phyloP scores from a whole-genome alignment of 371 early-diverging fungal genomes.

The Saksenaea oblongispora region DNA sequence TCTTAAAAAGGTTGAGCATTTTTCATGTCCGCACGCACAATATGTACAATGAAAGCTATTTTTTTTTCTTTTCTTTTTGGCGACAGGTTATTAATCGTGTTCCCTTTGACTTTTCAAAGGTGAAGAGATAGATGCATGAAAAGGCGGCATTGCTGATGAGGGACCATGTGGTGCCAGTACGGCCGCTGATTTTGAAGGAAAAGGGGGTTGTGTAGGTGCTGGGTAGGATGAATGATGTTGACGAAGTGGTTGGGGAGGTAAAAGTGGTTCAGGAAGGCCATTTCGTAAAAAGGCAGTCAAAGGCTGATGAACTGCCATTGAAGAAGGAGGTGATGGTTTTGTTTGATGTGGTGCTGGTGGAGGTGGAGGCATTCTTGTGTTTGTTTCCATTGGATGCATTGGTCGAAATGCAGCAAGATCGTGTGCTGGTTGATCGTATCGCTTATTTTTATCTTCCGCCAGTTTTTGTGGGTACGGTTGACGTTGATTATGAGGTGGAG shows the following conservation, averaged over 20 bases:
- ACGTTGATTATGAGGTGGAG: neutral
- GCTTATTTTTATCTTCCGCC: neutral
- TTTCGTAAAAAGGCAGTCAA: neutral
- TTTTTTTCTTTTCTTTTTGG: neutral
- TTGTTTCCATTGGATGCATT: conserved; percentile 2
- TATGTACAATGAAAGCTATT: neutral
- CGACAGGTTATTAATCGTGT: neutral
- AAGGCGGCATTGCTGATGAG: neutral
- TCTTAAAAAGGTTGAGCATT: neutral
- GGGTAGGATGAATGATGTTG: neutral
- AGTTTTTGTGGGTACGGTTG: neutral
- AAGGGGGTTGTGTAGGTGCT: neutral
- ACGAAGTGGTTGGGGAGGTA: neutral
- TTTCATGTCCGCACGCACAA: neutral
- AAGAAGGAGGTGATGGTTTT: neutral
- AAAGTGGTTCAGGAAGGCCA: neutral
- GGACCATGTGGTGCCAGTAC: neutral
- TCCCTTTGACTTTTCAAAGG: neutral
- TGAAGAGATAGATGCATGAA: neutral
- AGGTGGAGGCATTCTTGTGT: neutral
- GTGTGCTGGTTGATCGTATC: neutral
- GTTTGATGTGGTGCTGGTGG: neutral
- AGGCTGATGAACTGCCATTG: conserved; percentile 1
- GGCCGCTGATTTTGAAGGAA: conserved; percentile 1
- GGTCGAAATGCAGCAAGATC: neutral